Conservation (phyloP, 1,139 yeast genomes). For the Hansenula anomala region DNA sequence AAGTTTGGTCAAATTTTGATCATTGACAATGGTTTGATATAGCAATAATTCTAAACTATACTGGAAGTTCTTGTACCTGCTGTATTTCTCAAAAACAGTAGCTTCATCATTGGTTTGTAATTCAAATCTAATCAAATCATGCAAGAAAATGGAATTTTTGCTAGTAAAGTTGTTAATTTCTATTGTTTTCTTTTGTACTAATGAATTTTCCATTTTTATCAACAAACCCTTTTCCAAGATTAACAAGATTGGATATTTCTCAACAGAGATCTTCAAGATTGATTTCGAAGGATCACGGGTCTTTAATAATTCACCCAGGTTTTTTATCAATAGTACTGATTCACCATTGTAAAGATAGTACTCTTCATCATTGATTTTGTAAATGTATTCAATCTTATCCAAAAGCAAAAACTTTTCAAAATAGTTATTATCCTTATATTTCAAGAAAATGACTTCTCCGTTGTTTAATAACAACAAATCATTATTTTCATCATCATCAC, state of each 20-base stretch:
- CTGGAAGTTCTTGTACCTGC: constrained; percentile 39
- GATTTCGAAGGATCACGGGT: constrained; percentile 9
- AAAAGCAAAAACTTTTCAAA: constrained; percentile 20
- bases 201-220: constrained; percentile 20
- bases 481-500: constrained; percentile 18
- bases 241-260: constrained; percentile 21
- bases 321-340: constrained; percentile 22
- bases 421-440: constrained; percentile 4
- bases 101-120: constrained; percentile 4
- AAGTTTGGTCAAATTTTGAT: constrained; percentile 15
- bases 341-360: constrained; percentile 25
- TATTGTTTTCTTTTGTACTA: constrained; percentile 13
- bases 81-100: constrained; percentile 24
- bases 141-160: constrained; percentile 22
- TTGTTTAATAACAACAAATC: constrained; percentile 27
- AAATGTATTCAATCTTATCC: constrained; percentile 22
- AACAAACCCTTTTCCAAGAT: constrained; percentile 18
- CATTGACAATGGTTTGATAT: constrained; percentile 26
- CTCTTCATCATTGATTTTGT: constrained; percentile 19
- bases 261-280: constrained; percentile 14
- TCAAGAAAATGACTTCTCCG: constrained; percentile 26
- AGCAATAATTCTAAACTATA: constrained; percentile 43
- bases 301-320: constrained; percentile 17
- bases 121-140: constrained; percentile 24
- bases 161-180: constrained; percentile 16